phyloP scores from a whole-genome alignment of 805 yeast species.

The Kuraishia ogatae region DNA sequence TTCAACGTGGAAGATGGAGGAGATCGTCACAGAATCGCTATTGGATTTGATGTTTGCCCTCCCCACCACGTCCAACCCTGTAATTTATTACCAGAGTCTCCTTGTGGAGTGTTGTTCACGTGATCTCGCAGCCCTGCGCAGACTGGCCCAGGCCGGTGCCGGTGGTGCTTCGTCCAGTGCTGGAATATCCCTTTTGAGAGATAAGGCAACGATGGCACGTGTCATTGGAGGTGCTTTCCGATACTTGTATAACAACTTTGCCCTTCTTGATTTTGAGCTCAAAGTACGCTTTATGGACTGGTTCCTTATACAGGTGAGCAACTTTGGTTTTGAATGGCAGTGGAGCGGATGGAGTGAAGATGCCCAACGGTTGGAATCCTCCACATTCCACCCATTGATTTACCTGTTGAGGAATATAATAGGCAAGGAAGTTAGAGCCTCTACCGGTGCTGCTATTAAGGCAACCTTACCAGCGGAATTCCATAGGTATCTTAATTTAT shows the following conservation, averaged over 20 bases:
- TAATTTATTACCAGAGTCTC: slow-evolving; percentile 75
- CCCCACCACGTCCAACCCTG: slow-evolving; percentile 57
- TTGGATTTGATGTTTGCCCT: slow-evolving; percentile 69
- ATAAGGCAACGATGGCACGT: slow-evolving; percentile 65
- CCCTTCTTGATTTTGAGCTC: slow-evolving; percentile 66
- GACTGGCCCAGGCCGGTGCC: background rate
- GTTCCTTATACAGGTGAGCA: slow-evolving; percentile 89
- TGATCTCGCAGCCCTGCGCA: slow-evolving; percentile 44
- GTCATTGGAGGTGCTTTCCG: slow-evolving; percentile 90
- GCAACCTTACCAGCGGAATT: slow-evolving; percentile 63
- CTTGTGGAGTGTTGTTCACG: slow-evolving; percentile 81
- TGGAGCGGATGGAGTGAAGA: slow-evolving; percentile 90
- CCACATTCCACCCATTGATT: slow-evolving; percentile 61
- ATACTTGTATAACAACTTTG: slow-evolving; percentile 63
- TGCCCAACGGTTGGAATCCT: slow-evolving; percentile 32
- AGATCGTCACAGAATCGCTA: slow-evolving; percentile 76
- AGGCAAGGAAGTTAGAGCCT: slow-evolving; percentile 73
- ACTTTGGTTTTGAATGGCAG: slow-evolving; percentile 93
- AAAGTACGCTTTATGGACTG: slow-evolving; percentile 72
- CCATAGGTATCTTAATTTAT: slow-evolving; percentile 34
- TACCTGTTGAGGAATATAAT: slow-evolving; percentile 72
- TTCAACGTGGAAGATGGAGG: slow-evolving; percentile 89
- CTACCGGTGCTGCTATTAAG: slow-evolving; percentile 64
- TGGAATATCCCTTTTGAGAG: background rate
- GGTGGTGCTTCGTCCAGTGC: background rate